A percentile compares a stretch with the other conserved stretches of the same genome.
These are phyloP conservation scores for Aspergillus saccharolyticus DNA, from an alignment of 495 filamentous ascomycete species.

Conservation along the genomic window DNA sequence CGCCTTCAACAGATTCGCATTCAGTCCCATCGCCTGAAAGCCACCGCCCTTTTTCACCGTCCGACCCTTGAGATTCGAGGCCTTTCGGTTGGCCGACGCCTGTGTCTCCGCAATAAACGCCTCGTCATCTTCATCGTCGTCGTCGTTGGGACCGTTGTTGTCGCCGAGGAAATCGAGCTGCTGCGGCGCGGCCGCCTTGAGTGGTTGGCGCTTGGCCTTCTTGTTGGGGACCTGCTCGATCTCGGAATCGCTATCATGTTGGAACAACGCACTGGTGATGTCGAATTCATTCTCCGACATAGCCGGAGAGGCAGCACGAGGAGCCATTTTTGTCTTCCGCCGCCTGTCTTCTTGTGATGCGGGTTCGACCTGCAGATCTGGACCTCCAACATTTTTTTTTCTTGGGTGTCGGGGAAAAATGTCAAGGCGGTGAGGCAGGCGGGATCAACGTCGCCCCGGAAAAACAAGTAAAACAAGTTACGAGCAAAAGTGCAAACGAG, in stretches of 20 bases:
- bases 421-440: conserved; percentile 32
- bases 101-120: conserved; percentile 84
- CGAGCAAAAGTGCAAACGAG: conserved; percentile 34
- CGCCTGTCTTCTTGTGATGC: not conserved
- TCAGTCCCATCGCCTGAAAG: conserved; percentile 95
- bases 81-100: conserved; percentile 79
- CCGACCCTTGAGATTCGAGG: conserved; percentile 73
- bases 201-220: conserved; percentile 30
- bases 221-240: conserved; percentile 22
- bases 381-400: conserved; percentile 19
- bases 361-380: not conserved
- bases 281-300: conserved; percentile 89
- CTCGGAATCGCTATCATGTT: conserved; percentile 51
- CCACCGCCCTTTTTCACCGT: conserved; percentile 90
- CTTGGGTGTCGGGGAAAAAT: conserved; percentile 7
- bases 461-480: conserved; percentile 37
- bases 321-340: conserved; percentile 39
- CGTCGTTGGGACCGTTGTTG: conserved; percentile 25
- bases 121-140: conserved; percentile 67
- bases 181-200: conserved; percentile 26
- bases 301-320: conserved; percentile 70
- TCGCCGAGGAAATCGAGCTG: conserved; percentile 44
- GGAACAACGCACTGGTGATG: conserved; percentile 75
- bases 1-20: conserved; percentile 73
- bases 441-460: conserved; percentile 25